Conservation (phyloP, 495 filamentous ascomycete species). For the Talaromyces nanjingensis region DNA sequence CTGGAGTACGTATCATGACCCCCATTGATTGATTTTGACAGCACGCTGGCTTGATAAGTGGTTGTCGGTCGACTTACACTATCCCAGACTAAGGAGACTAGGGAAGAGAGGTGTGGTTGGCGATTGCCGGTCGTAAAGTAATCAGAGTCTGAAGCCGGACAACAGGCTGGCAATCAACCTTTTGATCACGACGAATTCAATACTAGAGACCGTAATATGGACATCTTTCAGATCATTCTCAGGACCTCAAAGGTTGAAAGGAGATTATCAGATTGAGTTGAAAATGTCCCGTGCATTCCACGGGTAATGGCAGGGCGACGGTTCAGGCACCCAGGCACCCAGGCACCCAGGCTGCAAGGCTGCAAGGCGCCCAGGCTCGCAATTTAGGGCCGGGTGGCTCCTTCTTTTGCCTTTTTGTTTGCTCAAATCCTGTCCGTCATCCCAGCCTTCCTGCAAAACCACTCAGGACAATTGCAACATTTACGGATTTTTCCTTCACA, state of each 20-base stretch:
- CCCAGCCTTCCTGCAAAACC: background rate
- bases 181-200: background rate
- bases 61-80: background rate
- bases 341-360: constrained; percentile 1
- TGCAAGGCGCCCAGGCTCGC: background rate
- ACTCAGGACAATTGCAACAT: background rate
- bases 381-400: background rate
- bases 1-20: background rate
- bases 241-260: background rate
- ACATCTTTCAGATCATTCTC: background rate
- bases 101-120: background rate
- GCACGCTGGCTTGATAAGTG: background rate
- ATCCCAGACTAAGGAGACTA: background rate
- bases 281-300: background rate
- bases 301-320: constrained; percentile 3
- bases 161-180: background rate
- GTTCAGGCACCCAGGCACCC: background rate
- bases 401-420: background rate
- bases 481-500: background rate
- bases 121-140: background rate
- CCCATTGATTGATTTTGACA: background rate
- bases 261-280: background rate
- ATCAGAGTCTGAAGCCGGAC: background rate
- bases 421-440: background rate
- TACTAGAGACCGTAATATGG: background rate